Evolutionary conservation across 202 grass and related monocot genomes (phyloP), one percentile per base, ranked within the genome.

Genomic region (Carex arenaria): DNA sequence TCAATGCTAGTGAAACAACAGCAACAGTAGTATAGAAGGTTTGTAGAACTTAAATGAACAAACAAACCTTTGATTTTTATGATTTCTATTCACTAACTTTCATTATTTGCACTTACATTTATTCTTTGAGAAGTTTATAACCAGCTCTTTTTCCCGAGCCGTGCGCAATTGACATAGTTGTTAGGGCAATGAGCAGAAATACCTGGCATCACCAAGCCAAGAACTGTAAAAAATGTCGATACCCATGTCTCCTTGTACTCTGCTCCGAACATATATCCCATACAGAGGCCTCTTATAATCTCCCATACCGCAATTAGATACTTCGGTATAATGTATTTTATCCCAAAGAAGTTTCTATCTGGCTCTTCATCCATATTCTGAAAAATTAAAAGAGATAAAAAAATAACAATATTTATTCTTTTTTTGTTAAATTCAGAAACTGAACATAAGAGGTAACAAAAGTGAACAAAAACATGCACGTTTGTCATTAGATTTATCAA

Each of bases 311-410:
- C 83, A 78, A 67, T 78, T 23, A 85, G 10, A 34, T 83, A 49
- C 57, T 56, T 32, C 0, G 51, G 61, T 61, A 85, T 20, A 26
- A 89, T 28, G 59, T 85, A 85, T 17, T 62, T 73, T 72, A 85
- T 17, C 54, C 59, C 45, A 61, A 89, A 89, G 78, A 77, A 89
- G 28, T 89, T 89, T 67, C 61, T 78, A 56, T 89, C 80, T 60
- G 87, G 87, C 83, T 85, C 87, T 78, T 89, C 83, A 20, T 61
- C 68, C 83, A 85, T 56, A 66, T 81, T 63, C 87, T 88, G 64
- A 36, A 26, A 47, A 61, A 74, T 22, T 22, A 10, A 52, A 20
- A 53, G 10, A 52, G 11, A 49, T 26, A 47, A 47, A 73, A 9
- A 70, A 74, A 9, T 74, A 74, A 74, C 14, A 22, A 52, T 74